Base-by-base conservation (phyloP, 495 filamentous ascomycete genomes). In the Acidomyces sp. region DNA sequence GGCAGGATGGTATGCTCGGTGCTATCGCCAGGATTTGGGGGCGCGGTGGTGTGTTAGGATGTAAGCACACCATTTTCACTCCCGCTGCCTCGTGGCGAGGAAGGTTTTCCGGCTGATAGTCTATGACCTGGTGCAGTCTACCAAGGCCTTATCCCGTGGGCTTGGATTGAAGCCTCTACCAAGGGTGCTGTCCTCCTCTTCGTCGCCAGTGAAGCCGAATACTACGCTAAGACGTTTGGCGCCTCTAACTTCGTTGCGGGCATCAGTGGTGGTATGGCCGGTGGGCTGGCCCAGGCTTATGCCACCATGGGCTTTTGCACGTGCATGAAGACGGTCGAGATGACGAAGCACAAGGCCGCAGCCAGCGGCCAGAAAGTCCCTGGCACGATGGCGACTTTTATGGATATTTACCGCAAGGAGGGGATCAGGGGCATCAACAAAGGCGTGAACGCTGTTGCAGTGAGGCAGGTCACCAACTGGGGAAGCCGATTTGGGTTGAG, bases 321-420 rank as follows among this genome's bases (percentile, higher is more conserved):
- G 27, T 97, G 90, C 74, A 97, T 97, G 90, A 97, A 97, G 78
- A 97, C 90, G 41, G 92, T 95, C 46, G 92, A 96, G 68, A 97
- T 97, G 66, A 97, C 90, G 55, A 86, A 93, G 66, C 82, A 90
- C 69, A 94, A 95, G 72, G 66, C 92, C 57, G 86, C 87, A 3
- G 78, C 84, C 6, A 50, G 68, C 21, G 90, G 90, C 53, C 72
- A 77, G 26, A 85, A 86, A 65, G 82, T 82, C 15, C 81, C 78
- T 2, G 77, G 85, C 54, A 96, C 92, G 39, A 87, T 90, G 58
- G 70, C 70, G 34, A 94, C 88, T 38, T 97, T 97, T 67, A 88
- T 88, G 80, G 80, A 85, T 57, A 97, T 97, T 59, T 97, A 88
- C 68, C 80, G 81, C 48, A 77, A 75, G 55, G 90, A 97, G 63